Base-by-base conservation (phyloP, 106 monocot species). In the Cymbidium sinense region DNA sequence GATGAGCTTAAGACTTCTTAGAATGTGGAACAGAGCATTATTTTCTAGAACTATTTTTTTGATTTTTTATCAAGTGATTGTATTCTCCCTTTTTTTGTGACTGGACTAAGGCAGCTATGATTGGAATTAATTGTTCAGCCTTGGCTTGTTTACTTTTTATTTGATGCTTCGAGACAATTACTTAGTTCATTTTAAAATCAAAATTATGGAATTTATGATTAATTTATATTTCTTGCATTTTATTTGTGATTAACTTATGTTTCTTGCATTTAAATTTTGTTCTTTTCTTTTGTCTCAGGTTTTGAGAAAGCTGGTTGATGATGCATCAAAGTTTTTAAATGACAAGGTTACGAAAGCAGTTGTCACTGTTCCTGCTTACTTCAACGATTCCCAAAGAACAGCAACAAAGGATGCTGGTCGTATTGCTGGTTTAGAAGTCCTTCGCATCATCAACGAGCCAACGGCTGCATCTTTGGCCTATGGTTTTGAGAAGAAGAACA, bases 401-500 rank as follows among this genome's bases (percentile, higher is more conserved):
- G 91, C 95, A 29, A 95, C 95, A 8, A 95, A 95, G 70, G 95
- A 95, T 86, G 91, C 95, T 20, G 95, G 95, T 69, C 87, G 92
- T 12, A 92, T 95, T 86, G 95, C 95, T 51, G 95, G 95, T 61
- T 75, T 95, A 77, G 95, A 95, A 78, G 95, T 92, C 70, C 89
- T 95, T 34, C 91, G 92, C 44, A 95, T 95, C 47, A 91, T 95
- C 70, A 95, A 95, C 78, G 95, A 95, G 61, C 95, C 95, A 1
- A 92, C 95, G 11, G 92, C 92, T 37, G 92, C 92, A 41, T 92
- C 95, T 1, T 74, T 95, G 52, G 88, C 95, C 17, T 93, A 96
- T 86, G 93, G 93, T n/a, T 96, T 96, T 85, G 91, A 93, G 65
- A 96, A 91, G 86, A 93, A 96, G 82, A 91, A 86, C 73, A 96